These are phyloP conservation scores for Blastobotrys attinorum DNA, from an alignment of 805 yeast genomes.

Conservation along the genomic window DNA sequence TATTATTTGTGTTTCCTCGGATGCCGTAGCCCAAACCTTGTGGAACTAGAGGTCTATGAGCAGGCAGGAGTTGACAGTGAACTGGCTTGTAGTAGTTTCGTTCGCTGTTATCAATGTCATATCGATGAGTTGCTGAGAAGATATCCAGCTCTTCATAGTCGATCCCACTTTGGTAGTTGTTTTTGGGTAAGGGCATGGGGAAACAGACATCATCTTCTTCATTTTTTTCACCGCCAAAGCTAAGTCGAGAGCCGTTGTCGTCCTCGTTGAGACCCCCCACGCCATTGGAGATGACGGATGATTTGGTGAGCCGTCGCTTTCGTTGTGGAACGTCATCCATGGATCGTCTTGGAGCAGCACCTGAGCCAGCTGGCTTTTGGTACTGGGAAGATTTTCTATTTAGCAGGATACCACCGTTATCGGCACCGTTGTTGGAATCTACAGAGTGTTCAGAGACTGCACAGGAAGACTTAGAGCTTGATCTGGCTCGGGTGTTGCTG, in stretches of 20 bases:
- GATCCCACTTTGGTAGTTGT: slow-evolving; percentile 56
- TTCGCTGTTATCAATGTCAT: slow-evolving; percentile 2
- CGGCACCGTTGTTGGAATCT: slow-evolving; percentile 11
- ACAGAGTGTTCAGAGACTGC: slow-evolving; percentile 17
- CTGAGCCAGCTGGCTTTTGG: slow-evolving; percentile 1
- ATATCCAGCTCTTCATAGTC: slow-evolving; percentile 89
- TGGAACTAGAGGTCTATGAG: slow-evolving; percentile 15
- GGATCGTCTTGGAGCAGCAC: slow-evolving; percentile 4
- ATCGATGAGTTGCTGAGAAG: slow-evolving; percentile 49
- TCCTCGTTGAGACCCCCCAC: no score
- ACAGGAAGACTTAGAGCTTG: slow-evolving; percentile 11
- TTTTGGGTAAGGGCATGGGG: slow-evolving; percentile 73
- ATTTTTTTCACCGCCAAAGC: slow-evolving; percentile 77
- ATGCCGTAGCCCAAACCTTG: slow-evolving; percentile 12
- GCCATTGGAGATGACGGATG: slow-evolving; percentile 49
- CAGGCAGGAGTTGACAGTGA: background rate
- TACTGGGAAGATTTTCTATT: slow-evolving; percentile 6
- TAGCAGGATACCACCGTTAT: slow-evolving; percentile 16
- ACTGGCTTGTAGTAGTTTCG: slow-evolving; percentile 7
- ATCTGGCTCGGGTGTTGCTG: no score
- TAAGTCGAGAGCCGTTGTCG: slow-evolving; percentile 26
- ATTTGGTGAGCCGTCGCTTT: slow-evolving; percentile 16
- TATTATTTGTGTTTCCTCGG: no score
- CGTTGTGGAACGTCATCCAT: background rate
- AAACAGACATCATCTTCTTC: slow-evolving; percentile 98